Evolutionary conservation across 2,329 filamentous ascomycete genomes (phyloP), one percentile per base, ranked within the genome.

Genomic region (Annulohypoxylon truncatum): DNA sequence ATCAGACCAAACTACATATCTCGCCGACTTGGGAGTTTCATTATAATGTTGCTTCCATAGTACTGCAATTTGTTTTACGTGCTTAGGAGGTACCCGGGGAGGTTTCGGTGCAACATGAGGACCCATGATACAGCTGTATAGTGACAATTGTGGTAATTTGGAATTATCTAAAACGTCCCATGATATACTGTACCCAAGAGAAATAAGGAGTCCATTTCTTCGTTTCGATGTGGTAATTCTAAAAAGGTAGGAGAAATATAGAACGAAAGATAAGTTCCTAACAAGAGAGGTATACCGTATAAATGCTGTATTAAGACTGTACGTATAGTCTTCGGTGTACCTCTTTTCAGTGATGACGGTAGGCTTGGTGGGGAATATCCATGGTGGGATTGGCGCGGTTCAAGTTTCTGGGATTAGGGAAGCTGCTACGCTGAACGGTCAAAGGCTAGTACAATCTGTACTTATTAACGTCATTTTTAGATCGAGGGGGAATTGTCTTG

Each of bases 381-480:
- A 12, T 20, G 28, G 51, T 53, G 31, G 52, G 63, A 64, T 64
- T 69, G 56, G 66, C 62, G 54, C 35, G 22, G 4, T 26, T 35
- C 29, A 28, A 40, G 33, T 26, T 15, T 28, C 38, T 54, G 40
- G 56, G 65, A 61, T 44, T 48, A n/a, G 44, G 35, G 55, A 62
- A 65, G 66, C 53, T 59, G 56, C 60, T n/a, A 58, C 50, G n/a
- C 28, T 63, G 35, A 35, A 46, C 15, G 26, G 12, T 33, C 38
- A 33, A 26, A 59, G 33, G 31, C 61, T 53, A 65, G 40, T 53
- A 46, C 44, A 31, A 66, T 44, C 57, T 48, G 54, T 55, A 66
- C 38, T 51, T 51, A 65, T 58, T 66, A 70, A 70, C 67, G 67
- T 70, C 67, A 70, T 70, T 65, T 69, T 66, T 40, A 35, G 33